These are phyloP conservation scores for Pelargonium australe DNA, from an alignment of 441 rosid genomes.

Conservation along the genomic window DNA sequence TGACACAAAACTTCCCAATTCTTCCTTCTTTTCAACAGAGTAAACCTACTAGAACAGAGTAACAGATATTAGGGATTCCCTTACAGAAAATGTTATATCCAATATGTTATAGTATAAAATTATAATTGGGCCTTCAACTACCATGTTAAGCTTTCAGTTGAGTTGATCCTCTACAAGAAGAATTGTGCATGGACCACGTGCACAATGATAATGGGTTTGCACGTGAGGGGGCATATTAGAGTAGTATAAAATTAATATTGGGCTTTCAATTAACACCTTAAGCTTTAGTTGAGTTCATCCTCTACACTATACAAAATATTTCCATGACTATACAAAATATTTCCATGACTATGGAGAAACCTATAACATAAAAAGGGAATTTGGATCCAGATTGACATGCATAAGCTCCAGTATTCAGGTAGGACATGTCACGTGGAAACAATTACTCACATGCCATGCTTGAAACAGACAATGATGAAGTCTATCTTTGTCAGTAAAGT, in stretches of 20 bases:
- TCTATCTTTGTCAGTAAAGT: not conserved
- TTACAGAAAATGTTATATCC: not conserved
- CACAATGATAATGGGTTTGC: too few species aligned
- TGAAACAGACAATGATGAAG: not conserved
- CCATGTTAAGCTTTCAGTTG: not conserved
- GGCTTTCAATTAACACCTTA: too few species aligned
- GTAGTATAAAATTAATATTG: not conserved
- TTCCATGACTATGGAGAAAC: not conserved
- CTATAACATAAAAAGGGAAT: not conserved
- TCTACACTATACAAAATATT: not conserved
- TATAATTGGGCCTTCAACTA: too few species aligned
- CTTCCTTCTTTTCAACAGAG: slow-evolving; percentile 61
- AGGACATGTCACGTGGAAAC: not conserved
- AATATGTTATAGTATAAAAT: too few species aligned
- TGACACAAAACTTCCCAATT: slow-evolving; percentile 59
- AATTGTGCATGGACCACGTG: too few species aligned
- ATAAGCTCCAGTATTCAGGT: not conserved
- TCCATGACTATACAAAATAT: not conserved
- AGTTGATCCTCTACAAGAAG: too few species aligned
- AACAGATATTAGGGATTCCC: slow-evolving; percentile 9
- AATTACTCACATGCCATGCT: not conserved
- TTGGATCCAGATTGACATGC: not conserved
- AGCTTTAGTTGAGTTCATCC: too few species aligned
- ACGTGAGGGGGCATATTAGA: too few species aligned
- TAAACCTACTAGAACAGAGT: slow-evolving; percentile 45